These are phyloP conservation scores for Amborella trichopoda DNA, from an alignment of 164 flowering plant genomes.

Conservation along the genomic window DNA sequence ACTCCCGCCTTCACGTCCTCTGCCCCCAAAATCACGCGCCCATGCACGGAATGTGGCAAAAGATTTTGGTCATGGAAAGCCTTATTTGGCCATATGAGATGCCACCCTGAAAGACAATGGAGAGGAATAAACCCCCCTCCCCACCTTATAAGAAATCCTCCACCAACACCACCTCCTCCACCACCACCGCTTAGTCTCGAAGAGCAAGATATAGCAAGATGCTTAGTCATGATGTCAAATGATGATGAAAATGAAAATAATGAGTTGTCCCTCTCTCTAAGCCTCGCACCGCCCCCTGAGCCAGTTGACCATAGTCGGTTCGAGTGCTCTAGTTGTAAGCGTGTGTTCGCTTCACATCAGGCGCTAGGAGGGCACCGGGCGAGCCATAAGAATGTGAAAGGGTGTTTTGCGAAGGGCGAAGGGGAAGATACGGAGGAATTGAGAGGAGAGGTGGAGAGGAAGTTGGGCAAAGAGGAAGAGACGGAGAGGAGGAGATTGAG, in stretches of 20 bases:
- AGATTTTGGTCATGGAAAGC: conserved; percentile 89
- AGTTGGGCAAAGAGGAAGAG: conserved; percentile 4
- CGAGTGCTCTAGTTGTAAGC: conserved; percentile 83
- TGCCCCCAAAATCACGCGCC: too few species aligned
- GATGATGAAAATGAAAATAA: too few species aligned
- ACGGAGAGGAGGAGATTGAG: conserved; percentile 4
- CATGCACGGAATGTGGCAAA: conserved; percentile 85
- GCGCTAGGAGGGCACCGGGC: conserved; percentile 87
- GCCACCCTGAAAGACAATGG: conserved; percentile 97
- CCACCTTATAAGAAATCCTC: conserved; percentile 7
- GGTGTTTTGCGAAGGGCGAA: conserved; percentile 46
- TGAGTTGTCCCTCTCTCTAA: background rate
- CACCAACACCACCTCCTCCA: background rate
- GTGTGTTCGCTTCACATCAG: conserved; percentile 68
- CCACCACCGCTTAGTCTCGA: conserved; percentile 9
- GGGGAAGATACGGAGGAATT: background rate
- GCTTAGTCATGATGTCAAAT: conserved; percentile 48
- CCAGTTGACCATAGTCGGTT: conserved; percentile 22
- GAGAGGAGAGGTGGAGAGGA: background rate
- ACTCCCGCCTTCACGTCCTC: too few species aligned
- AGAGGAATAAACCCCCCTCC: conserved; percentile 89
- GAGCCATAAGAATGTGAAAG: conserved; percentile 73
- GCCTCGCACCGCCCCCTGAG: background rate
- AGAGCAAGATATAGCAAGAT: conserved; percentile 52
- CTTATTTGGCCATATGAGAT: conserved; percentile 90